Evolutionary conservation across 192 early-diverging fungal genomes (phyloP), one percentile per base, ranked within the genome.

Genomic region (Mortierella hygrophila): DNA sequence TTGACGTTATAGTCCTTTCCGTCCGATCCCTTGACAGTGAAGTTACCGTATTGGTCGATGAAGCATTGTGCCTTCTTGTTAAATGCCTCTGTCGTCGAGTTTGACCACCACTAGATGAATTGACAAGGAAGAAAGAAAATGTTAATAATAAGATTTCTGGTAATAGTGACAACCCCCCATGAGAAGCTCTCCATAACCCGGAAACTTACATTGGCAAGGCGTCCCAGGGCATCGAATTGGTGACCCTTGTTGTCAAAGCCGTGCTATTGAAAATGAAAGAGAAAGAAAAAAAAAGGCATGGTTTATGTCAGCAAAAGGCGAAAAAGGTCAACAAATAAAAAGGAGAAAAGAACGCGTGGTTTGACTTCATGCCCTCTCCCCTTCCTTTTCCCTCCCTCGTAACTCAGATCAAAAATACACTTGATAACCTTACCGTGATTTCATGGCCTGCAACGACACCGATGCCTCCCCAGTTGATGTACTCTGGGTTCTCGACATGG

Each of bases 391-490:
- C 9, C n/a, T 72, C 73, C 80, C 44, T 85, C 87, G n/a, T 11
- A 68, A 44, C 32, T 71, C 69, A 72, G 6, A 89, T 85, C 92
- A 89, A 90, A 93, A 16, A 18, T 4, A 29, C 23, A 5, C 46
- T 1, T n/a, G 2, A 35, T 47, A 1, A 37, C 11, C 76, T 83
- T 83, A 91, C 90, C 55, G 90, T 93, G 10, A 95, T 83, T 82
- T 95, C 95, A 82, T 96, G 95, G 0, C 95, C 95, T 72, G 95
- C 90, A 32, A 96, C 90, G 47, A 91, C 82, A 55, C 95, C 95
- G 37, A 94, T 90, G 6, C 86, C 86, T 32, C 94, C 95, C 85
- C 92, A 96, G 57, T 95, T 95, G 63, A 96, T 42, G 63, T 90
- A 89, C 63, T 83, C 83, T 38, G 94, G 93, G 70, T 90, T 92